Evolutionary conservation across 768 basidiomycete genomes (phyloP).

Genomic region (Russula ochroleuca): DNA sequence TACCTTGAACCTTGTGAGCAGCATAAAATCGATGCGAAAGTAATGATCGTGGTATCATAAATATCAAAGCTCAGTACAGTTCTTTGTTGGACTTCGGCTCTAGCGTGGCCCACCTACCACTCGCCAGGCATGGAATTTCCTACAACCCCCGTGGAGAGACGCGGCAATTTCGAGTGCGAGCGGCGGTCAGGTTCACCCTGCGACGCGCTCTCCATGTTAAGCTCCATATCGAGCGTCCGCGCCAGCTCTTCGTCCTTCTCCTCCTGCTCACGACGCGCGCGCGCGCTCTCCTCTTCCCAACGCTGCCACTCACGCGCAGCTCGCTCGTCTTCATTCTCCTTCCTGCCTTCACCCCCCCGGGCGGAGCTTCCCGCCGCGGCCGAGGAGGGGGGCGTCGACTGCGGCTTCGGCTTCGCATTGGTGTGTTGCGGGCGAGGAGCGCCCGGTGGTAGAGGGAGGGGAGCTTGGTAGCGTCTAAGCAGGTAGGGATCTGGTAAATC

Average conservation of each 20-base stretch:
- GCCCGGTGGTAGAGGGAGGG: slow-evolving; percentile 47
- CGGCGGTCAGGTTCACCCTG: not conserved
- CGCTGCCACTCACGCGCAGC: slow-evolving; percentile 21
- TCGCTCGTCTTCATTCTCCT: slow-evolving; percentile 19
- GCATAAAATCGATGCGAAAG: not conserved
- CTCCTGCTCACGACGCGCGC: slow-evolving; percentile 24
- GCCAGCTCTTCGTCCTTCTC: slow-evolving; percentile 26
- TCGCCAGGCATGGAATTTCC: not conserved
- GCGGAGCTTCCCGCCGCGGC: not conserved
- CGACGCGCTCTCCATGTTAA: slow-evolving; percentile 9
- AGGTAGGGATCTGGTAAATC: slow-evolving; percentile 46
- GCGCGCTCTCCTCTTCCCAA: slow-evolving; percentile 19
- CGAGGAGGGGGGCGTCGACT: not conserved
- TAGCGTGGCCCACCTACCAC: not conserved
- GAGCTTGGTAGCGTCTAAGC: slow-evolving; percentile 47
- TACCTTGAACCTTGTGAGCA: too few species aligned
- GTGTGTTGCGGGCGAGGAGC: not conserved
- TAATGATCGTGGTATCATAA: not conserved
- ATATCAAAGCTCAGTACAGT: not conserved
- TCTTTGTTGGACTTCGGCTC: not conserved
- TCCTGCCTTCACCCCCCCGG: not conserved
- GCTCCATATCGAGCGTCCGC: slow-evolving; percentile 25
- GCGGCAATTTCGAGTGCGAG: not conserved
- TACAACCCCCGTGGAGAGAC: not conserved
- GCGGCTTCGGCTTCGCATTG: not conserved